These are phyloP conservation scores for Saprolegnia parasitica DNA, from an alignment of 352 stramenopile genomes.

Conservation along the genomic window DNA sequence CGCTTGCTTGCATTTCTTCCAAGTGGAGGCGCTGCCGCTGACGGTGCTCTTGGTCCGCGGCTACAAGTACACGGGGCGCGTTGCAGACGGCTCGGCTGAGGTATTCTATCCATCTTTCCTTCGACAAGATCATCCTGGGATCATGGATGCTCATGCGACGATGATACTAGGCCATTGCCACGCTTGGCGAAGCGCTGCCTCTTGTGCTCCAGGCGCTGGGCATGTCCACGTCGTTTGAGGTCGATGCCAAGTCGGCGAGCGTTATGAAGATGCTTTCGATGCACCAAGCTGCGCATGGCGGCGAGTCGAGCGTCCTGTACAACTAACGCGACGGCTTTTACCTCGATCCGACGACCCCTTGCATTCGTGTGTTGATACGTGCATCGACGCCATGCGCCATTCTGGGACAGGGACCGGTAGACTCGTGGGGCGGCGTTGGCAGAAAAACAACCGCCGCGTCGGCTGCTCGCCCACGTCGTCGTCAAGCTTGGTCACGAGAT, in stretches of 20 bases:
- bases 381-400: too few relatives aligned
- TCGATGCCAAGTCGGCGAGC: constrained; percentile 4
- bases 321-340: background rate
- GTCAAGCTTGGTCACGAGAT: too few relatives aligned
- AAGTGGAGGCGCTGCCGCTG: constrained; percentile 16
- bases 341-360: background rate
- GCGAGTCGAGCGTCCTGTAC: background rate
- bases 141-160: background rate
- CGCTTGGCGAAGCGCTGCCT: constrained; percentile 9
- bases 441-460: too few relatives aligned
- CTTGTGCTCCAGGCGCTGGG: constrained; percentile 6
- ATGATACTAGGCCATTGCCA: constrained; percentile 8
- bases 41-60: constrained; percentile 22
- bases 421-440: too few relatives aligned
- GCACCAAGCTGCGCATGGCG: background rate
- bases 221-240: constrained; percentile 4
- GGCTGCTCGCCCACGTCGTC: too few relatives aligned
- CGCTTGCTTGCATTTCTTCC: constrained; percentile 26
- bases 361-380: background rate
- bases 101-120: constrained; percentile 2
- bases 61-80: constrained; percentile 16
- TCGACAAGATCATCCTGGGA: too few relatives aligned
- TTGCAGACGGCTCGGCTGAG: constrained; percentile 19
- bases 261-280: constrained; percentile 15
- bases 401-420: too few relatives aligned